Base-by-base conservation (phyloP, 306 rosid species). In the Citrullus mucosospermus region DNA sequence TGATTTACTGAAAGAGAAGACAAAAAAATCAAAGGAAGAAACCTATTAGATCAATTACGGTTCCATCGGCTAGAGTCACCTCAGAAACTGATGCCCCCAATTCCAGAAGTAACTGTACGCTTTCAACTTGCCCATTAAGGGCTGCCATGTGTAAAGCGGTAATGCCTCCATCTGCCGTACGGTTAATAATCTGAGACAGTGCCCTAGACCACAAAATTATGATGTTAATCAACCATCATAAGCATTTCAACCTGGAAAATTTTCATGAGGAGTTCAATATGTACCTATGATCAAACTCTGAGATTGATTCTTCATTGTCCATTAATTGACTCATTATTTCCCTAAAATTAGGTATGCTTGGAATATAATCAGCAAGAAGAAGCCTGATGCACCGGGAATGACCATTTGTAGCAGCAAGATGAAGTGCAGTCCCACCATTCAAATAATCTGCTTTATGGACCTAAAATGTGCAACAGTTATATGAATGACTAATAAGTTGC, bases 111-210 rank as follows among this genome's bases (percentile, higher is more conserved):
- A 95, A 87, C 54, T 86, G 99, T 32, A 91, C 87, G 75, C 88
- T 91, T 85, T 88, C 97, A 84, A 86, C 85, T 84, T 95, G 97
- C 54, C 96, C 99, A 71, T 95, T 95, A 82, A 95, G 80, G 77
- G 99, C 89, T 18, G 99, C 97, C 99, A 95, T 92, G 87, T 95
- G 99, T 85, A 95, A 84, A 46, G 99, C 96, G 81, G 97, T 92
- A 81, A 92, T 89, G 82, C 99, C 97, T 86, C 99, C 99, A 87
- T 95, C 99, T 58, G 99, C 85, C 32, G 92, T 88, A 83, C 74
- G 85, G 84, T 89, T 89, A 76, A 95, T 85, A n/a, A 87, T 82
- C 87, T 87, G 88, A 43, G 63, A 80, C 72, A 95, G 88, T 67
- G 89, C 89, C 75, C 99, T 95, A 70, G 61, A 59, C 44, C 82